Conservation (phyloP, 345 rosid species). For the Heritiera littoralis region DNA sequence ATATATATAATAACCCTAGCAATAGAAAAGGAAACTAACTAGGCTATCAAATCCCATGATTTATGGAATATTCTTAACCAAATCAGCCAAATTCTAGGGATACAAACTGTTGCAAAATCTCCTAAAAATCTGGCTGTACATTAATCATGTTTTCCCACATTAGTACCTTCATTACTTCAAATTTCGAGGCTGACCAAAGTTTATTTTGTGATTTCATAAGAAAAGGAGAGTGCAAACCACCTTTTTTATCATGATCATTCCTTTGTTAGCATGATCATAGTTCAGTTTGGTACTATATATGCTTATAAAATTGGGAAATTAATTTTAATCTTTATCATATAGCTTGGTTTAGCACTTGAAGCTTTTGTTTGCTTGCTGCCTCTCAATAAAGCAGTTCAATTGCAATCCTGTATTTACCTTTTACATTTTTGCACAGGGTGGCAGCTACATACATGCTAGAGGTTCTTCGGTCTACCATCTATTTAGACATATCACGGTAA, state of each 20-base stretch:
- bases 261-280: neutral
- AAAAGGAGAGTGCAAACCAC: neutral
- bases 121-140: no score
- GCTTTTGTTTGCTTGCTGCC: neutral
- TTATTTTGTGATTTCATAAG: neutral
- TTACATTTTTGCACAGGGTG: conserved; percentile 3
- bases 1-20: no score
- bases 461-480: conserved; percentile 40
- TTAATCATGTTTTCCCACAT: no score
- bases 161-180: neutral
- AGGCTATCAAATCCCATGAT: no score
- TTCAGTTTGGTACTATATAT: neutral
- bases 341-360: conserved; percentile 6
- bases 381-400: neutral
- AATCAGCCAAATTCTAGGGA: no score
- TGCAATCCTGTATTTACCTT: neutral
- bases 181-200: neutral
- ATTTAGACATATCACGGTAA: conserved; percentile 63
- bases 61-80: no score
- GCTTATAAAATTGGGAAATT: neutral
- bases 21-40: no score
- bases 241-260: neutral
- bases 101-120: no score
- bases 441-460: conserved; percentile 38
- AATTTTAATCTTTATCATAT: neutral